Evolutionary conservation across 2,329 filamentous ascomycete species (phyloP).

Genomic region (Paecilomyces sp.): DNA sequence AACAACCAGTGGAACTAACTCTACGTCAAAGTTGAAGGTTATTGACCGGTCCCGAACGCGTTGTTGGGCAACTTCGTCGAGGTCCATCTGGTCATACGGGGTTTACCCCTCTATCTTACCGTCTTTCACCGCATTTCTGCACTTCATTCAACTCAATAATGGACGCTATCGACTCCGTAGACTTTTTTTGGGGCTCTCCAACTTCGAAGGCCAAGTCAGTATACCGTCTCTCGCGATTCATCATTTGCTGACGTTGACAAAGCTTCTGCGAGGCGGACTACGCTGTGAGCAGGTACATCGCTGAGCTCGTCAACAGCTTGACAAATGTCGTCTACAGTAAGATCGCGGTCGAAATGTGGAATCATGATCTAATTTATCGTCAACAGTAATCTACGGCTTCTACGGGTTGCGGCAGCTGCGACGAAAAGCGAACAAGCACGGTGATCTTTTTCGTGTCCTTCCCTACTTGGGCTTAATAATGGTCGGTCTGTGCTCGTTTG

Average conservation of each 20-base stretch:
- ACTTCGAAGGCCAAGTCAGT: constrained; percentile 4
- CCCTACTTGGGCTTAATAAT: constrained; percentile 2
- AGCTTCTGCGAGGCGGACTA: constrained; percentile 16
- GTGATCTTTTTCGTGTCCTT: no score
- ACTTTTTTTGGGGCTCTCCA: constrained; percentile 4
- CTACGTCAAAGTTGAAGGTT: no score
- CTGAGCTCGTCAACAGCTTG: constrained; percentile 22
- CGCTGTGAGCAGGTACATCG: constrained; percentile 15
- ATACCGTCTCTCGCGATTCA: background rate
- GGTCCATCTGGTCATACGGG: no score
- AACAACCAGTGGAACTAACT: no score
- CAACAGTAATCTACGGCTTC: constrained; percentile 15
- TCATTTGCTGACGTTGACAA: background rate
- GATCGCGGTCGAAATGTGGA: no score
- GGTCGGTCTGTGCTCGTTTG: constrained; percentile 20
- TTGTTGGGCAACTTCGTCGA: no score
- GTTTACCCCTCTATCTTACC: no score
- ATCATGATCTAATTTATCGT: no score
- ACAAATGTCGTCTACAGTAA: constrained; percentile 18
- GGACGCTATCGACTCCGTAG: no score
- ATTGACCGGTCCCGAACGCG: no score
- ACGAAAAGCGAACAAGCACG: background rate
- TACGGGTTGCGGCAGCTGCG: constrained; percentile 8
- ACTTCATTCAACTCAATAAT: no score
- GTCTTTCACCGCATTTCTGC: no score